Evolutionary conservation across 2,329 filamentous ascomycete species (phyloP), one percentile per base, ranked within the genome.

Genomic region (Venturia asperata): DNA sequence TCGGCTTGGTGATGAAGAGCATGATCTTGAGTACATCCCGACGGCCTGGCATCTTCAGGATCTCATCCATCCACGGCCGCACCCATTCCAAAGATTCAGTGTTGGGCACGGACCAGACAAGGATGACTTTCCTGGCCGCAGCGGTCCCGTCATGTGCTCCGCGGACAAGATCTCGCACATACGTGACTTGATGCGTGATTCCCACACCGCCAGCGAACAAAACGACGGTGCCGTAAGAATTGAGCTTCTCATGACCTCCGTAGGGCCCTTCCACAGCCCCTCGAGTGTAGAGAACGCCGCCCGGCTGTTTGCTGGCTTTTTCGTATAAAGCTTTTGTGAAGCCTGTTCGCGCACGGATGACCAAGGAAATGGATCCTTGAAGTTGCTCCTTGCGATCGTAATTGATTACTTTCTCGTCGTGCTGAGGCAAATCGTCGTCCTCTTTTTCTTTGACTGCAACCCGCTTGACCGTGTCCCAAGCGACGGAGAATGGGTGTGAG

Each of bases 201-300:
- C 90, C 90, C 15, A 92, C 87, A 70, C 90, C 90, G 66, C 89
- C 90, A 0, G 90, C 90, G 72, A 93, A 90, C 47, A 93, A 82
- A 74, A 92, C 84, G 39, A 89, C 86, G 0, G 88, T 91, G 68
- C 90, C 90, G 74, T 91, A 92, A 0, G 87, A 91, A 67, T 87
- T 82, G 73, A 92, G 81, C 68, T 79, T 81, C 73, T 91, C 87
- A 72, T 87, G 81, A 45, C 86, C 88, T 61, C 89, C 82, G 71
- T 93, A 93, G 0, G 90, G 90, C 0, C 90, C 90, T 75, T 93
- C 90, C 52, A 89, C 84, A 60, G 86, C 82, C 68, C 87, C 89
- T 43, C 77, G 84, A 7, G 87, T 87, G 27, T 80, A 77, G 71
- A 90, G 81, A 47, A 80, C 81, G 65, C 87, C 85, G 55, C 27